Base-by-base conservation (phyloP, 2,329 filamentous ascomycete species). In the Fusarium floridanum region DNA sequence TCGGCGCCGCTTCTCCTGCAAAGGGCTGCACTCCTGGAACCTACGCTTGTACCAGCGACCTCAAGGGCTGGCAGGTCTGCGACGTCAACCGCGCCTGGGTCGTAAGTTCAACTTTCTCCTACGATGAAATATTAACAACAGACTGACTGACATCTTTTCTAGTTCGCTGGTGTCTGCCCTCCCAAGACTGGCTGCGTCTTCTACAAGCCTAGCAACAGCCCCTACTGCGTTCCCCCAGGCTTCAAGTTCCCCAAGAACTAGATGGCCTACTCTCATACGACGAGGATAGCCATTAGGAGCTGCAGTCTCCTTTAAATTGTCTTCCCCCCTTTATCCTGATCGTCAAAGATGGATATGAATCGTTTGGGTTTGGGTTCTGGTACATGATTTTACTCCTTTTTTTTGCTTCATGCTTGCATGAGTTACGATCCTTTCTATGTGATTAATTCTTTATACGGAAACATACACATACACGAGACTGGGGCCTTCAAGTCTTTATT, bases 181-280 rank as follows among this genome's bases (percentile, higher is more conserved):
- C 82, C 81, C 68, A 73, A 82, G 61, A 83, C 82, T 17, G 41
- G 73, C 41, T 84, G 83, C 78, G 79, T 80, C 77, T 84, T 84
- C 79, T 79, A 81, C 77, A 39, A 72, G 45, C 65, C 72, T 43
- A 84, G 78, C 77, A 61, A 70, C 57, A 83, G 81, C 80, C 83
- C 83, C 69, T 84, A 84, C 81, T 84, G 83, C 61, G 80, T 85
- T 8, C 81, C 81, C 14, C 75, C 80, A 39, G 68, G 71, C 60
- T 83, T 79, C 78, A 61, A 78, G 68, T 76, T 81, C 73, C 75
- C 77, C 50, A 68, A 77, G 72, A 66, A 64, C 56, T 74, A 75
- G 61, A 41, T 24, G 8, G 8, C 17, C n/a, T 34, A 17, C 56
- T 43, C 34, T 41, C 32, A 32, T 9, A 20, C 29, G 53, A 32